Percentiles rank a stretch among this genome's conserved stretches.
These are phyloP conservation scores for Penicillium polonicum DNA, from an alignment of 2,329 filamentous ascomycete species.

Conservation along the genomic window DNA sequence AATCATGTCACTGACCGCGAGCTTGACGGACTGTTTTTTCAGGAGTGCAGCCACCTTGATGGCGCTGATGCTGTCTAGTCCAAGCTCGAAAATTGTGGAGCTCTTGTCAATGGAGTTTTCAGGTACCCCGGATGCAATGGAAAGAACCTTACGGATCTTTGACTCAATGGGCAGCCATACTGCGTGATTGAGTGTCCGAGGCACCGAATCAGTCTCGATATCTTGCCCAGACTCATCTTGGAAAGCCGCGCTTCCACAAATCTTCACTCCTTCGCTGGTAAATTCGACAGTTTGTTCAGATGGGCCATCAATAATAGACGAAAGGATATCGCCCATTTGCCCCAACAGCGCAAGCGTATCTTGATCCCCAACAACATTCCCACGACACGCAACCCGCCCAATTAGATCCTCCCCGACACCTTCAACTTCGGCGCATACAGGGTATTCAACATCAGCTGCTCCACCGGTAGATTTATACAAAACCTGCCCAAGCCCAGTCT, in stretches of 20 bases:
- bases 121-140: slow-evolving; percentile 60
- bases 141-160: slow-evolving; percentile 49
- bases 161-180: slow-evolving; percentile 36
- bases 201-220: background rate
- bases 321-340: slow-evolving; percentile 60
- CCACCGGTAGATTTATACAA: slow-evolving; percentile 65
- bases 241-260: slow-evolving; percentile 59
- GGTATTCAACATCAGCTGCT: slow-evolving; percentile 72
- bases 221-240: slow-evolving; percentile 10
- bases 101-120: slow-evolving; percentile 57
- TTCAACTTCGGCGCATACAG: slow-evolving; percentile 80
- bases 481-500: slow-evolving; percentile 8
- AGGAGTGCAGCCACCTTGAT: slow-evolving; percentile 78
- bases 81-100: slow-evolving; percentile 76
- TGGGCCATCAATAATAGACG: slow-evolving; percentile 53
- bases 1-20: slow-evolving; percentile 71
- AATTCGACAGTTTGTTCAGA: slow-evolving; percentile 57
- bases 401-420: slow-evolving; percentile 53
- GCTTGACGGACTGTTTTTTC: slow-evolving; percentile 57
- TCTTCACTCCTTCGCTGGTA: slow-evolving; percentile 52
- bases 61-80: slow-evolving; percentile 86
- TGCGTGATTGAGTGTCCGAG: background rate
- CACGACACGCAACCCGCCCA: slow-evolving; percentile 73
- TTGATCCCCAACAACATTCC: slow-evolving; percentile 49
- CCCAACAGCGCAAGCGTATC: slow-evolving; percentile 55